Conservation (phyloP, 2,329 filamentous ascomycete genomes). For the Hypoxylon sp. region DNA sequence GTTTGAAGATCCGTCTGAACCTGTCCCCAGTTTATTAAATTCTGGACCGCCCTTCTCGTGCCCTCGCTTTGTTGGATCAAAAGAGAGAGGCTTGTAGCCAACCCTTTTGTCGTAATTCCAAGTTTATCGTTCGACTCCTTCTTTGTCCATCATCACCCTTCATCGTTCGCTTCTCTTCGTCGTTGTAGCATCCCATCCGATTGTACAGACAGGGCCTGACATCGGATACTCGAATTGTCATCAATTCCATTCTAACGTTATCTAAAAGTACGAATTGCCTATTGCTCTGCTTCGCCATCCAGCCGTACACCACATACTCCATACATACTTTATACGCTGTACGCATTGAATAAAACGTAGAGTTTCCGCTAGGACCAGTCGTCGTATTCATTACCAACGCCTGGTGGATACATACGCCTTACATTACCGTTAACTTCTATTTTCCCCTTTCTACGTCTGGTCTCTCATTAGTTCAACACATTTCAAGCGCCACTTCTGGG, state of each 20-base stretch:
- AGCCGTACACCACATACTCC: not conserved
- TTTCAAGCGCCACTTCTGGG: conserved; percentile 24
- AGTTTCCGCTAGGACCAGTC: conserved; percentile 37
- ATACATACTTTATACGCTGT: conserved; percentile 9
- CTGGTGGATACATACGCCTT: conserved; percentile 18
- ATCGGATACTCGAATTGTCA: conserved; percentile 30
- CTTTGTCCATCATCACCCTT: conserved; percentile 30
- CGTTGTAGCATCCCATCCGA: conserved; percentile 26
- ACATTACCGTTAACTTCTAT: conserved; percentile 22
- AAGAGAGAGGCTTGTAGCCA: conserved; percentile 19
- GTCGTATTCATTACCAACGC: conserved; percentile 16
- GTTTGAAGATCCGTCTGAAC: conserved; percentile 44
- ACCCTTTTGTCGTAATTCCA: conserved; percentile 34
- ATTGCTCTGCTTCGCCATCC: conserved; percentile 15
- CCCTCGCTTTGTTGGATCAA: conserved; percentile 37
- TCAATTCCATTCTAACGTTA: conserved; percentile 33
- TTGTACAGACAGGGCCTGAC: conserved; percentile 37
- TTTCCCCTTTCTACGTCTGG: conserved; percentile 17
- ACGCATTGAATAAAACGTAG: conserved; percentile 33
- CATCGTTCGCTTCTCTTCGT: conserved; percentile 37
- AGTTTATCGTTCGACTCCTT: conserved; percentile 32
- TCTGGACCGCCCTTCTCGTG: conserved; percentile 45
- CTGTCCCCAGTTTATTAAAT: conserved; percentile 46
- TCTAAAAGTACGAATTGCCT: conserved; percentile 20
- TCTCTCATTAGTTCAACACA: conserved; percentile 28